phyloP scores from a whole-genome alignment of 257 asterid species.

The Solanum piurae region DNA sequence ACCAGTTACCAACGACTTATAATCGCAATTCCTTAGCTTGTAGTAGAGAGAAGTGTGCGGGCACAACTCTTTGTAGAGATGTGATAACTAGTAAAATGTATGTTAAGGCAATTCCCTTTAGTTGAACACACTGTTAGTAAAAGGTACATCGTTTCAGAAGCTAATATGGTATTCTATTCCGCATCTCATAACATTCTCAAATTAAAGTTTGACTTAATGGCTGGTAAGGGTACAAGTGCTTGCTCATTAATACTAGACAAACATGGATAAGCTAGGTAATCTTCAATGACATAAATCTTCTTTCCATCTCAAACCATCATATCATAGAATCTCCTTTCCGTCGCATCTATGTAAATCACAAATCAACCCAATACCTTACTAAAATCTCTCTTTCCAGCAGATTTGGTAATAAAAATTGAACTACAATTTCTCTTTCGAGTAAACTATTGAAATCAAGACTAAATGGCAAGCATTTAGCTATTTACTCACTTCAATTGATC shows the following conservation, averaged over 20 bases:
- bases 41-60: background rate
- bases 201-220: background rate
- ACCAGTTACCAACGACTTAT: background rate
- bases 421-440: background rate
- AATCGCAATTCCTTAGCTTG: too few relatives aligned
- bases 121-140: background rate
- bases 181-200: background rate
- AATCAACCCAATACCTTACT: background rate
- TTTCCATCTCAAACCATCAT: background rate
- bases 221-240: background rate
- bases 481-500: background rate
- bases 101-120: background rate
- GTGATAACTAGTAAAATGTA: background rate
- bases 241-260: background rate
- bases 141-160: background rate
- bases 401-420: background rate
- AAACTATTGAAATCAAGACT: background rate
- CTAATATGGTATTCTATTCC: background rate
- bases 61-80: background rate
- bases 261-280: background rate
- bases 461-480: background rate
- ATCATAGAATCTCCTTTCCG: background rate
- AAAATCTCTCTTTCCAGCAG: background rate
- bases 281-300: background rate
- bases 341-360: background rate